Conservation (phyloP, 1,139 yeast genomes). For the Candida sp. region DNA sequence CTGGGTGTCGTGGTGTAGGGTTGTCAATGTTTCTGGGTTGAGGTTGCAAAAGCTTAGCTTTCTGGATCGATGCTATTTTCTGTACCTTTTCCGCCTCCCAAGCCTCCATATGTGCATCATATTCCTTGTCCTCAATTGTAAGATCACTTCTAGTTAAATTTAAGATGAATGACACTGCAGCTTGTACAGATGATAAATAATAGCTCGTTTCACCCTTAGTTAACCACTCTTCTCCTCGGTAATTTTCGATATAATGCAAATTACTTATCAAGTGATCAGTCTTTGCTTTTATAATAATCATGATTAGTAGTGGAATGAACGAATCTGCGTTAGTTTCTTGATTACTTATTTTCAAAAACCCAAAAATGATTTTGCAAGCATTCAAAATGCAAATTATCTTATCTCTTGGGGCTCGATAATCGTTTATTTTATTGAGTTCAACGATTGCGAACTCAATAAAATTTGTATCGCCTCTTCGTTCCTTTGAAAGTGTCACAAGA, state of each 20-base stretch:
- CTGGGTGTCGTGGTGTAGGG: constrained; percentile 9
- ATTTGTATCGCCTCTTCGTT: constrained; percentile 32
- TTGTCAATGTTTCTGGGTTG: constrained; percentile 10
- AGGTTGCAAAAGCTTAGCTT: constrained; percentile 15
- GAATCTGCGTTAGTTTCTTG: constrained; percentile 85
- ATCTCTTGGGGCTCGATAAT: constrained; percentile 91
- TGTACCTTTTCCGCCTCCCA: constrained; percentile 36
- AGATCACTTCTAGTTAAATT: constrained; percentile 55
- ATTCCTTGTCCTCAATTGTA: constrained; percentile 60
- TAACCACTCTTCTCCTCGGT: constrained; percentile 70
- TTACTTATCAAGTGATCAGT: constrained; percentile 68
- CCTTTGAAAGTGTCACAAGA: constrained; percentile 24
- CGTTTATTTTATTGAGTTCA: constrained; percentile 74
- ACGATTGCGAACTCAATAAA: constrained; percentile 69
- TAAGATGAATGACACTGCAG: constrained; percentile 76
- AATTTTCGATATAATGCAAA: constrained; percentile 79
- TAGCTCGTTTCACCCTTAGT: constrained; percentile 82
- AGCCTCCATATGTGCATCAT: constrained; percentile 43
- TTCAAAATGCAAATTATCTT: constrained; percentile 89
- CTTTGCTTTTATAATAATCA: constrained; percentile 69
- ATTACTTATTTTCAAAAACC: constrained; percentile 70
- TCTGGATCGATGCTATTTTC: constrained; percentile 11
- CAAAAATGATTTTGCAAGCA: constrained; percentile 90
- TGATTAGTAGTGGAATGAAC: constrained; percentile 82
- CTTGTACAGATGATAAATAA: constrained; percentile 81